Evolutionary conservation across 1,284 basidiomycete genomes (phyloP).

Genomic region (Trichosporon sp.): DNA sequence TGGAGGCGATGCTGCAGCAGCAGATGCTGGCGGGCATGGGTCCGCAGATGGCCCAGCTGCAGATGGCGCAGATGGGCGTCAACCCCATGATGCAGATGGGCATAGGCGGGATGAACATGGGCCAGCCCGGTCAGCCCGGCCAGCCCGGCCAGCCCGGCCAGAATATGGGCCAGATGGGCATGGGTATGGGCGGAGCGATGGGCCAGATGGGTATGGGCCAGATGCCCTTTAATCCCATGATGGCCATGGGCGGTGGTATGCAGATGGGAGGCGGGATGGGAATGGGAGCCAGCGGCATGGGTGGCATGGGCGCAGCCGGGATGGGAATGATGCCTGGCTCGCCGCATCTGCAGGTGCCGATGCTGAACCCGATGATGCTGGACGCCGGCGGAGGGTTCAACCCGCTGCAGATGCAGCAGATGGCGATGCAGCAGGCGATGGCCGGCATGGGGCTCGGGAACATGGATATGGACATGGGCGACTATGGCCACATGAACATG

Average conservation of each 20-base stretch:
- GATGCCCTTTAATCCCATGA: conserved; percentile 21
- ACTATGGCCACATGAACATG: conserved; percentile 12
- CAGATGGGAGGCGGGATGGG: conserved; percentile 3
- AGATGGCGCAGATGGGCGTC: conserved; percentile 23
- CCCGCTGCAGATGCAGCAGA: conserved; percentile 8
- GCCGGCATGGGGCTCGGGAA: not conserved
- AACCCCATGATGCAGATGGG: conserved; percentile 35
- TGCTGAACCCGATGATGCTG: conserved; percentile 10
- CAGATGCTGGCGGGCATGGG: conserved; percentile 13
- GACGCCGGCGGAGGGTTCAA: not conserved
- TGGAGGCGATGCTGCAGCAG: conserved; percentile 1
- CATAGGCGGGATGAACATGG: conserved; percentile 32
- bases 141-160: not conserved
- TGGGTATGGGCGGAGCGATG: not conserved
- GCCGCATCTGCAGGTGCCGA: conserved; percentile 21
- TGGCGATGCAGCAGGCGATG: conserved; percentile 20
- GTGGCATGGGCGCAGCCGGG: not conserved
- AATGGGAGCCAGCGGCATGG: not conserved
- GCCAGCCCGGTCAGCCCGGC: conserved; percentile 32
- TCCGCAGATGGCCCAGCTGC: conserved; percentile 20
- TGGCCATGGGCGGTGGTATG: conserved; percentile 1
- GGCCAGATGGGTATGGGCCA: conserved; percentile 22
- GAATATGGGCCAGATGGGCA: not conserved
- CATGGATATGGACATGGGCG: conserved; percentile 18
- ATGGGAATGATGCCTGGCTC: not conserved